Evolutionary conservation across 2,329 filamentous ascomycete genomes (phyloP).

Genomic region (Biscogniauxia mediterranea): DNA sequence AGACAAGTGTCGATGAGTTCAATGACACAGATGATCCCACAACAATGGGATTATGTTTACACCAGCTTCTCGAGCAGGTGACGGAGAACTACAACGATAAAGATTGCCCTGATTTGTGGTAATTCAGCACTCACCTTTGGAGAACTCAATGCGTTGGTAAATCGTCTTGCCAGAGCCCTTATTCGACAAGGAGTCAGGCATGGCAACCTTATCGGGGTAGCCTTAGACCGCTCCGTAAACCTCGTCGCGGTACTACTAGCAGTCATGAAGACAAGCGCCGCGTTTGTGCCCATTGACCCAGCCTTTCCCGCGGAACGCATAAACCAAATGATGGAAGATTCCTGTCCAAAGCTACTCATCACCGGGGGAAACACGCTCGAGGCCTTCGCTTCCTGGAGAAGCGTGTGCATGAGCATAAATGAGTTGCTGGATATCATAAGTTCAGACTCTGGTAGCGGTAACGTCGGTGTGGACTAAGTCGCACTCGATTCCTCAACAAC

Average conservation of each 20-base stretch:
- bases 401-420: conserved; percentile 18
- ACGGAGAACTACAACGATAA: conserved; percentile 16
- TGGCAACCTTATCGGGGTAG: conserved; percentile 30
- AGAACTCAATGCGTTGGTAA: conserved; percentile 22
- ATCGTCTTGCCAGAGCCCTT: conserved; percentile 22
- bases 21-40: conserved; percentile 7
- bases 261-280: conserved; percentile 29
- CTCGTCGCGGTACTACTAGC: conserved; percentile 27
- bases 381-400: conserved; percentile 13
- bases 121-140: conserved; percentile 18
- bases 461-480: conserved; percentile 13
- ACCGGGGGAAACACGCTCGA: conserved; percentile 5
- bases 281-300: conserved; percentile 33
- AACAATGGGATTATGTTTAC: conserved; percentile 10
- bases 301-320: conserved; percentile 29
- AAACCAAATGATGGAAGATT: conserved; percentile 27
- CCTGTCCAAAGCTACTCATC: conserved; percentile 25
- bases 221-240: conserved; percentile 25
- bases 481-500: conserved; percentile 21
- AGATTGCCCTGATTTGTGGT: conserved; percentile 20
- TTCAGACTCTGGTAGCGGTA: conserved; percentile 2
- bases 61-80: conserved; percentile 18
- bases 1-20: conserved; percentile 1
- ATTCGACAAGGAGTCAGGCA: conserved; percentile 14
- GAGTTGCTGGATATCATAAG: conserved; percentile 11